Conservation (phyloP, 1,139 yeast genomes). For the Geotrichum citri-aurantii region DNA sequence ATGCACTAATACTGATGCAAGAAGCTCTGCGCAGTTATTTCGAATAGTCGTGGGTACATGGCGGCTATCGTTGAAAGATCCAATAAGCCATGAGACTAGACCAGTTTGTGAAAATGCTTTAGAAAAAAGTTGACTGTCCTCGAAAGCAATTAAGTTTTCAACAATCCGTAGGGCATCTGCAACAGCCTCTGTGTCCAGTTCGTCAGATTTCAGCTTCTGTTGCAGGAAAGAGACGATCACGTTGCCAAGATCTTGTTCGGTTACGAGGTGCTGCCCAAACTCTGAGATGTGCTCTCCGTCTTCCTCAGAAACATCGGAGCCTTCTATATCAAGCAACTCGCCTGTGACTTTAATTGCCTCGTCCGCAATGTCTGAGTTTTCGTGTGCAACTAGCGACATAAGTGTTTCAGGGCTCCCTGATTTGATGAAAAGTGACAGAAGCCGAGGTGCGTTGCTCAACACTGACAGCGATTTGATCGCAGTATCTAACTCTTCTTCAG, state of each 20-base stretch:
- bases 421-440: constrained; percentile 26
- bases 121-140: not conserved
- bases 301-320: constrained; percentile 6
- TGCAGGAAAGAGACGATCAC: constrained; percentile 7
- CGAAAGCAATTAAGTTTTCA: constrained; percentile 8
- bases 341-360: constrained; percentile 26
- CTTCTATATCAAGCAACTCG: constrained; percentile 30
- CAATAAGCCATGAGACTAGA: constrained; percentile 22
- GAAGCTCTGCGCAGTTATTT: constrained; percentile 27
- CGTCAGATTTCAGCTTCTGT: constrained; percentile 2
- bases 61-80: constrained; percentile 14
- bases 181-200: constrained; percentile 8
- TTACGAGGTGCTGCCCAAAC: constrained; percentile 18
- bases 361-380: constrained; percentile 34
- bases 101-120: constrained; percentile 16
- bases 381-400: constrained; percentile 31
- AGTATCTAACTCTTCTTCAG: constrained; percentile 33
- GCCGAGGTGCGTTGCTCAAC: constrained; percentile 27
- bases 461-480: constrained; percentile 34
- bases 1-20: constrained; percentile 23
- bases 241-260: not conserved
- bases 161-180: constrained; percentile 19
- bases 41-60: constrained; percentile 20
- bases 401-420: constrained; percentile 27
- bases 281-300: constrained; percentile 18